Evolutionary conservation across 495 filamentous ascomycete genomes (phyloP).

Genomic region (Aspergillus sclerotiicarbonarius): DNA sequence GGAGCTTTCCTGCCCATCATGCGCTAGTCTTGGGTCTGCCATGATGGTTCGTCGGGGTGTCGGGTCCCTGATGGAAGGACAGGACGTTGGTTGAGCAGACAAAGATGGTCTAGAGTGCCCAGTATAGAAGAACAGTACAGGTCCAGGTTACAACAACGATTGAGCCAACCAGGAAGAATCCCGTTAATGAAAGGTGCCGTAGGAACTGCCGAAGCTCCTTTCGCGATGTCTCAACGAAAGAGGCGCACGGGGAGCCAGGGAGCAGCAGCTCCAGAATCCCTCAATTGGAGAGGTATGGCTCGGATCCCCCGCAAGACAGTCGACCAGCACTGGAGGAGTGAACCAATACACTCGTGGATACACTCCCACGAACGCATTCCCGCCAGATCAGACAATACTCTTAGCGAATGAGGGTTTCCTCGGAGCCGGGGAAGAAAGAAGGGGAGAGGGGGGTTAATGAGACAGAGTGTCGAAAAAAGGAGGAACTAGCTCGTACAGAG

Average conservation of each 20-base stretch:
- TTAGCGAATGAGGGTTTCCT: neutral
- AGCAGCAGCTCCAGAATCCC: neutral
- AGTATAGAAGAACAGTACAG: too few relatives aligned
- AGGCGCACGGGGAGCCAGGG: conserved; percentile 2
- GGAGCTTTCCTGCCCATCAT: neutral
- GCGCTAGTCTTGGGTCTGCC: neutral
- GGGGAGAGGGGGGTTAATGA: neutral
- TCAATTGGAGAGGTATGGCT: neutral
- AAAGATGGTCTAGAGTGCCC: too few relatives aligned
- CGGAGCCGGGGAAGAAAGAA: neutral
- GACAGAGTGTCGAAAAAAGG: neutral
- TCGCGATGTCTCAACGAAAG: neutral
- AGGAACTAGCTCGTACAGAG: too few relatives aligned
- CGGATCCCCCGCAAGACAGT: neutral
- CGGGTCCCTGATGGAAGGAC: neutral
- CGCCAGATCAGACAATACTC: neutral
- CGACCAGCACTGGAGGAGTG: conserved; percentile 2
- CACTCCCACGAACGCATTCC: conserved; percentile 8
- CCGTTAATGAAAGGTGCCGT: neutral
- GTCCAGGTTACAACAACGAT: too few relatives aligned
- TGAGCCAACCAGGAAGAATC: too few relatives aligned
- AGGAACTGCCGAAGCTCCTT: too few relatives aligned
- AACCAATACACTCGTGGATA: conserved; percentile 9
- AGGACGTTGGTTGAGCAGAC: too few relatives aligned
- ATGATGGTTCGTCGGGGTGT: neutral